A percentile compares a stretch with the other conserved stretches of the same genome.
These are phyloP conservation scores for Candida silvicultrix DNA, from an alignment of 805 yeast genomes.

Conservation along the genomic window DNA sequence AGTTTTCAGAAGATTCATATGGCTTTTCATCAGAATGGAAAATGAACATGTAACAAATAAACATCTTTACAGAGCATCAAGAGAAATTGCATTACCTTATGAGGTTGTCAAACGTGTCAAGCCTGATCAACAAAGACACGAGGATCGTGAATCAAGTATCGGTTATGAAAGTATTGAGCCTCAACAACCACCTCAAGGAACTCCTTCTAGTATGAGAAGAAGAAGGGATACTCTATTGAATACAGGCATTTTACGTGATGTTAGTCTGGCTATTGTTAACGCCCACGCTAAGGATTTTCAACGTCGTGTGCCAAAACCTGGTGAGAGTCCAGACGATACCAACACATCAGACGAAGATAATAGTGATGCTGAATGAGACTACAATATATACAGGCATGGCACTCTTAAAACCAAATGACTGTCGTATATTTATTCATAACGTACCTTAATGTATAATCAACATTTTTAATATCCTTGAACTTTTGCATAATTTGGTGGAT, in stretches of 20 bases:
- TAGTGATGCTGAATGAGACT: slow-evolving; percentile 25
- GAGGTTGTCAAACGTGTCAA: slow-evolving; percentile 32
- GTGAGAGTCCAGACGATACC: slow-evolving; percentile 12
- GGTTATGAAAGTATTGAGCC: slow-evolving; percentile 2
- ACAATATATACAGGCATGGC: slow-evolving; percentile 11
- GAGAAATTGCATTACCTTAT: slow-evolving; percentile 84
- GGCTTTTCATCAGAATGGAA: slow-evolving; percentile 92
- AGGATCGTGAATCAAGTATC: slow-evolving; percentile 5
- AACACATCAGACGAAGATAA: slow-evolving; percentile 21
- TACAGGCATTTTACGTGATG: slow-evolving; percentile 30
- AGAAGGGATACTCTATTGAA: slow-evolving; percentile 16
- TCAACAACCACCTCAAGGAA: not conserved
- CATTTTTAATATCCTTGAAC: slow-evolving; percentile 80
- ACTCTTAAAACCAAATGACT: slow-evolving; percentile 3
- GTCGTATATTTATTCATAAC: not conserved
- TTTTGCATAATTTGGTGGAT: slow-evolving; percentile 96
- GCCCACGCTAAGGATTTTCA: slow-evolving; percentile 89
- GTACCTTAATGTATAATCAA: too few relatives aligned
- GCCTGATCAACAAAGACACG: slow-evolving; percentile 5
- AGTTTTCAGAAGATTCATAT: slow-evolving; percentile 71
- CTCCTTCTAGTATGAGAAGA: slow-evolving; percentile 5
- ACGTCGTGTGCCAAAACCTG: slow-evolving; percentile 18
- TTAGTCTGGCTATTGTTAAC: slow-evolving; percentile 53
- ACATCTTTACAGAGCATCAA: slow-evolving; percentile 74
- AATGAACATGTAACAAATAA: slow-evolving; percentile 95